phyloP scores from a whole-genome alignment of 768 basidiomycete genomes.

The Trametes coccinea region DNA sequence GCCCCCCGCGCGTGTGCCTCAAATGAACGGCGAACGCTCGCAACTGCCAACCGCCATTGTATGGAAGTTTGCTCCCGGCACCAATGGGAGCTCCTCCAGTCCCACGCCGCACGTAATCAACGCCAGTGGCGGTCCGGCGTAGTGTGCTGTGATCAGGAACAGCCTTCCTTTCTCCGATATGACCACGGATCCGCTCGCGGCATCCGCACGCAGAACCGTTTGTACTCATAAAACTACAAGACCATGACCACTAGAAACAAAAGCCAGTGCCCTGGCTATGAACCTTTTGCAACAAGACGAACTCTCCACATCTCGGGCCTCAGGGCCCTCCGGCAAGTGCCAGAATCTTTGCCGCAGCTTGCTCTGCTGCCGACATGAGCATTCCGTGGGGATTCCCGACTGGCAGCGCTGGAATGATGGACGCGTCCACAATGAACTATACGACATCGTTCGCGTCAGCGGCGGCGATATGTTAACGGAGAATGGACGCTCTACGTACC shows the following conservation, averaged over 20 bases:
- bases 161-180: slow-evolving; percentile 7
- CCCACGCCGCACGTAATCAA: slow-evolving; percentile 4
- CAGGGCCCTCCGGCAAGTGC: slow-evolving; percentile 55
- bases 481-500: slow-evolving; percentile 25
- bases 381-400: slow-evolving; percentile 58
- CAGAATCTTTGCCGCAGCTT: slow-evolving; percentile 56
- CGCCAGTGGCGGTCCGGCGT: slow-evolving; percentile 4
- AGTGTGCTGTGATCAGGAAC: slow-evolving; percentile 3
- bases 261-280: neutral
- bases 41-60: slow-evolving; percentile 1
- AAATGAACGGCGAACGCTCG: slow-evolving; percentile 12
- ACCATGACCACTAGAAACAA: neutral
- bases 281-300: slow-evolving; percentile 1
- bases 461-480: slow-evolving; percentile 26
- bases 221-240: neutral
- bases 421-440: slow-evolving; percentile 57
- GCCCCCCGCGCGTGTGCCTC: slow-evolving; percentile 6
- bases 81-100: neutral
- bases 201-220: neutral
- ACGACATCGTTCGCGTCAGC: slow-evolving; percentile 22
- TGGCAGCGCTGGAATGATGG: slow-evolving; percentile 53
- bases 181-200: neutral
- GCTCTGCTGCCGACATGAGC: slow-evolving; percentile 59
- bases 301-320: neutral
- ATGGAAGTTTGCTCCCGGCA: slow-evolving; percentile 2